Evolutionary conservation across 768 basidiomycete genomes (phyloP), one percentile per base, ranked within the genome.

Genomic region (Termitomyces sp.): DNA sequence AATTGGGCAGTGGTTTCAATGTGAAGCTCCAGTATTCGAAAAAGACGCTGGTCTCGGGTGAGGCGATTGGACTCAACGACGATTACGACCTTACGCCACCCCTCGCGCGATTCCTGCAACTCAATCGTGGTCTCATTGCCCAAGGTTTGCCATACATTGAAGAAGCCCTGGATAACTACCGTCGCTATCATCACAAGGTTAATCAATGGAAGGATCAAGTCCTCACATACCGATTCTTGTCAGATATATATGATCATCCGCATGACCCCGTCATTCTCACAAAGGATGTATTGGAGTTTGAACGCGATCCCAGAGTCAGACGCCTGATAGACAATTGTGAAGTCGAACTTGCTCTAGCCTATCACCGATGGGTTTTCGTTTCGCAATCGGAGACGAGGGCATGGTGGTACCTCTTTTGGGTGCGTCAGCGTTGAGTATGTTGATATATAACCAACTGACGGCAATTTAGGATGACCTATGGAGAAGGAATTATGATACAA

Each of bases 381-480:
- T 72, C 81, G 1, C 59, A 61, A 9, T 77, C 79, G 1, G 73
- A 77, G 58, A 65, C 81, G 1, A 69, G 78, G 3, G 79, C 82
- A 3, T 90, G 88, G 85, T 92, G 90, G 90, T 90, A 86, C 60
- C 74, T 90, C 12, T 83, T 88, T 59, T 91, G 86, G 86, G 88
- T 89, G 47, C 60, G 80, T 32, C n/a, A 16, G 5, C 15, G 7
- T 43, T 25, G 41, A 29, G 16, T 10, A 10, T 3, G 31, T 27
- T 31, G 16, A 32, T 31, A 9, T 16, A n/a, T n/a, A n/a, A n/a
- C 23, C 2, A 7, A 29, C 57, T 57, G 29, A 59, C 38, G 20
- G 18, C 50, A 9, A n/a, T 48, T 20, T 54, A 88, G 88, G 88
- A 91, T 63, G 88, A 89, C 64, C 64, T 89, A 7, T 91, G 87